phyloP scores from a whole-genome alignment of 2,329 filamentous ascomycete species.

The Sodiomyces alkalinus region DNA sequence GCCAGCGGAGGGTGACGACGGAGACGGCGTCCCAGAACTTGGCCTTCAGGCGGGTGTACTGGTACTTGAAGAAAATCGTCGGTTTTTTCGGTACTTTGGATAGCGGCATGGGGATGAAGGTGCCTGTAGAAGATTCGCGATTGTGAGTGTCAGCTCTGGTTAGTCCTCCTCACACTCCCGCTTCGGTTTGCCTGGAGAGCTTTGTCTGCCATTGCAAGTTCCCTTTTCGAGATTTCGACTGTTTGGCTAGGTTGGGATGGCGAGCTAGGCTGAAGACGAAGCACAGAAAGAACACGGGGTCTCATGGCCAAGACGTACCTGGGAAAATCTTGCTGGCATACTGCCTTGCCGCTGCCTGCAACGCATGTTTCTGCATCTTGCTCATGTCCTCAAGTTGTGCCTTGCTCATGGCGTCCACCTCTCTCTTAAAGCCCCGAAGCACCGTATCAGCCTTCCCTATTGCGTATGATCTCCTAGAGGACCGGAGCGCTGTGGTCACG shows the following conservation, averaged over 20 bases:
- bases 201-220: no score
- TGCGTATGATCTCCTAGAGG: no score
- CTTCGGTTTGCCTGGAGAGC: no score
- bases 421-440: no score
- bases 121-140: slow-evolving; percentile 19
- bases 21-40: slow-evolving; percentile 18
- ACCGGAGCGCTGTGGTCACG: neutral
- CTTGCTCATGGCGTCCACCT: no score
- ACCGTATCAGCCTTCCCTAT: no score
- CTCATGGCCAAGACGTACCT: slow-evolving; percentile 4
- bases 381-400: neutral
- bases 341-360: neutral
- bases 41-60: slow-evolving; percentile 19
- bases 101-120: slow-evolving; percentile 29
- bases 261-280: no score
- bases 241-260: neutral
- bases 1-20: slow-evolving; percentile 22
- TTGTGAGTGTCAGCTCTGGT: no score
- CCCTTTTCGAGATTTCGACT: neutral
- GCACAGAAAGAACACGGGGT: no score
- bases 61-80: slow-evolving; percentile 17
- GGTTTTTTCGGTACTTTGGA: slow-evolving; percentile 16
- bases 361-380: neutral
- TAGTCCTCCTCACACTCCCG: no score
- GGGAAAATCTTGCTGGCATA: slow-evolving; percentile 1